Evolutionary conservation across 495 filamentous ascomycete genomes (phyloP), one percentile per base, ranked within the genome.

Genomic region (Aspergillus egyptiacus): DNA sequence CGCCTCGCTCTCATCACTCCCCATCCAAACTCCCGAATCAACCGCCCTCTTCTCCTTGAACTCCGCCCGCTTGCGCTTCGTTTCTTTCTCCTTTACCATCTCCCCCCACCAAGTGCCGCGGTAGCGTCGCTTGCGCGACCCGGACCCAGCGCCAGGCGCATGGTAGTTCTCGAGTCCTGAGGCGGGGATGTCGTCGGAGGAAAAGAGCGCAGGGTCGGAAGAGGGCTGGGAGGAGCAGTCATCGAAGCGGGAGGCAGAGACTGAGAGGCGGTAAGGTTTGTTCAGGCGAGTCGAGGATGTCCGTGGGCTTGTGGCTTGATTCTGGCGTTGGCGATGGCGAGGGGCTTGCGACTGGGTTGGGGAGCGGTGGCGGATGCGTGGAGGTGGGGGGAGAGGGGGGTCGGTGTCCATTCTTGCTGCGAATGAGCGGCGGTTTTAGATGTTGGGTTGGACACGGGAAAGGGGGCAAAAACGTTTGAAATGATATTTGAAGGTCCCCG

Each of bases 11-110:
- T 71, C 69, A 56, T 86, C 85, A 56, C 84, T 86, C 13, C 78
- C 81, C 78, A 91, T 79, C 75, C 80, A 91, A n/a, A 91, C 81
- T 45, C 85, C 87, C 66, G 85, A 89, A 61, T 94, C 88, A n/a
- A 80, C 66, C 54, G 84, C 73, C 22, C 86, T 70, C 60, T 75
- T 74, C 27, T 73, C 71, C 50, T 68, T 72, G 38, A 74, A 73
- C 24, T 88, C 76, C 5, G 71, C 68, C 34, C 81, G 64, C 61
- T 80, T 82, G 24, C 68, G 63, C 50, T 78, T 78, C 17, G 63
- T 54, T 45, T 67, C 62, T 35, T 59, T 50, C 42, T 23, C 41
- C 18, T 32, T 23, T 13, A 65, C 79, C 52, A 70, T 74, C 63
- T 85, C 83, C 17, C 80, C 74, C 62, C 77, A 89, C 86, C 85